Percentiles rank a stretch among this genome's conserved stretches.
Conservation (phyloP, 352 stramenopile genomes). For the Phytopythium chamaehyphon region DNA sequence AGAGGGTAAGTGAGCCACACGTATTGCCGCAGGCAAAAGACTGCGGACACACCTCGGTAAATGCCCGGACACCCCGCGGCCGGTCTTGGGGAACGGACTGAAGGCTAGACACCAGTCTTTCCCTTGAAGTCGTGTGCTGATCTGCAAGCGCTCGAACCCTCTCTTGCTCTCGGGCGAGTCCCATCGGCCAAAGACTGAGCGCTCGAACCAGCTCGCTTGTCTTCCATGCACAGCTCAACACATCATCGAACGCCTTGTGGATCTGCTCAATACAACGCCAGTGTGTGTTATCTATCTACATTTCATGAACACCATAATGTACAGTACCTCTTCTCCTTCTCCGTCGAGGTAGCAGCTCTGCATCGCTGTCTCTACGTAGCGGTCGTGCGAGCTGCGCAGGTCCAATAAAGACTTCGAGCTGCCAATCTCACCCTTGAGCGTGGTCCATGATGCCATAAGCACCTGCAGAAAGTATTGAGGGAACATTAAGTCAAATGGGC, state of each 20-base stretch:
- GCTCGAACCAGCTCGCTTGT: constrained; percentile 28
- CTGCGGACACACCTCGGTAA: constrained; percentile 33
- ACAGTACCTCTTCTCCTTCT: constrained; percentile 15
- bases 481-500: too few species aligned
- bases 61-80: constrained; percentile 27
- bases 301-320: neutral
- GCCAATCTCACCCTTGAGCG: constrained; percentile 15
- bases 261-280: constrained; percentile 18
- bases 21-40: neutral
- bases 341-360: constrained; percentile 42
- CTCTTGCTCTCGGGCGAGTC: constrained; percentile 11
- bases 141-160: constrained; percentile 15
- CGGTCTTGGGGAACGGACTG: constrained; percentile 16
- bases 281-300: neutral
- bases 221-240: constrained; percentile 22
- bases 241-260: constrained; percentile 17
- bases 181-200: constrained; percentile 20
- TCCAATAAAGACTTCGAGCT: constrained; percentile 20
- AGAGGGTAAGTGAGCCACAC: constrained; percentile 7
- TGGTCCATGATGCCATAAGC: constrained; percentile 32
- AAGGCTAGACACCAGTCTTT: constrained; percentile 18
- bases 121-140: constrained; percentile 20
- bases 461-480: constrained; percentile 30
- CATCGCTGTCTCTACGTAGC: constrained; percentile 25
- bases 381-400: constrained; percentile 30